Conservation (phyloP, 164 flowering plant species). For the Taxillus chinensis region DNA sequence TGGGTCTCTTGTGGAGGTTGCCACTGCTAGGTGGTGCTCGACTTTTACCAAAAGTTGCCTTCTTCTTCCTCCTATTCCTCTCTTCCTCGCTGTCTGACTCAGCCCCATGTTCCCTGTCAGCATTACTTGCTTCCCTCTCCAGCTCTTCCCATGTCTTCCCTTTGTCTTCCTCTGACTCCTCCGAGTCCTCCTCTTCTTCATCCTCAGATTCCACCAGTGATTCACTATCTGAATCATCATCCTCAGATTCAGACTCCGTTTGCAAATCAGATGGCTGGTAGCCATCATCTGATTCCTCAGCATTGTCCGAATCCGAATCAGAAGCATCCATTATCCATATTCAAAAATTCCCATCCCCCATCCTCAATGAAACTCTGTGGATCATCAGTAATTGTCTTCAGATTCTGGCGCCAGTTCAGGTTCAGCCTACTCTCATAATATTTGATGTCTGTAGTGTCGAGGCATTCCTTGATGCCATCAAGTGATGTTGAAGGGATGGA, state of each 20-base stretch:
- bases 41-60: not conserved
- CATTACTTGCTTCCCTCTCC: constrained; percentile 7
- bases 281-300: constrained; percentile 68
- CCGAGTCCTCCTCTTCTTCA: constrained; percentile 4
- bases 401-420: constrained; percentile 57
- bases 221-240: constrained; percentile 15
- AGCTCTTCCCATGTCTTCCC: constrained; percentile 7
- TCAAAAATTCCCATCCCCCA: constrained; percentile 89
- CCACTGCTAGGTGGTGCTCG: not conserved
- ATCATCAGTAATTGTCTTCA: constrained; percentile 70
- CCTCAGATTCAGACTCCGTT: constrained; percentile 15
- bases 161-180: constrained; percentile 5
- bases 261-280: constrained; percentile 64
- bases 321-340: constrained; percentile 69
- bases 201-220: constrained; percentile 25
- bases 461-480: constrained; percentile 83
- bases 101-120: constrained; percentile 1
- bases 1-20: constrained; percentile 1
- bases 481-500: constrained; percentile 74
- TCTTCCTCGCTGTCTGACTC: constrained; percentile 2
- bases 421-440: constrained; percentile 79
- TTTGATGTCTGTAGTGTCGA: constrained; percentile 71
- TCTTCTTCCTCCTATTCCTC: constrained; percentile 2
- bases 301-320: constrained; percentile 61
- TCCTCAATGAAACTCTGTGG: constrained; percentile 63